Evolutionary conservation across 2,329 filamentous ascomycete species (phyloP).

Genomic region (Cladosporium colombiae): DNA sequence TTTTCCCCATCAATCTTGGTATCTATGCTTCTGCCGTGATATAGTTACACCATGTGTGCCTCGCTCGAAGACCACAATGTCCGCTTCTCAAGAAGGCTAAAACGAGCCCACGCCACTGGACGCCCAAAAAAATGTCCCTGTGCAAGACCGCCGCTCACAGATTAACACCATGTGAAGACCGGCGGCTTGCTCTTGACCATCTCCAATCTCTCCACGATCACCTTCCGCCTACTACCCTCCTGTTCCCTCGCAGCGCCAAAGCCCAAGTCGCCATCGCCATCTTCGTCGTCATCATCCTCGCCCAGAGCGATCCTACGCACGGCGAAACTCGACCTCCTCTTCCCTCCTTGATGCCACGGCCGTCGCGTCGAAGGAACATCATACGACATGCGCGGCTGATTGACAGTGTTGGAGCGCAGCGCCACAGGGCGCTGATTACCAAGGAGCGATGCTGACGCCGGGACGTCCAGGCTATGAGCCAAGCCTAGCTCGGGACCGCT

Average conservation of each 20-base stretch:
- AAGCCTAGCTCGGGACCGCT: not conserved
- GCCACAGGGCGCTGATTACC: not conserved
- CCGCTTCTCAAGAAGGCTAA: not conserved
- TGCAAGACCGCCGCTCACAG: not conserved
- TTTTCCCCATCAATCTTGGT: not conserved
- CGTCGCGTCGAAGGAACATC: constrained; percentile 2
- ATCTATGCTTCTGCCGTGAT: constrained; percentile 14
- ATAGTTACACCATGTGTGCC: not conserved
- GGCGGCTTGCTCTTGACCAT: constrained; percentile 94
- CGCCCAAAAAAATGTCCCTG: not conserved
- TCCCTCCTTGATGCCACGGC: constrained; percentile 3
- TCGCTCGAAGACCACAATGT: not conserved
- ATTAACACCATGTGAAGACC: constrained; percentile 93
- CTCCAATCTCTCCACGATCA: constrained; percentile 95
- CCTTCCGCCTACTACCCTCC: constrained; percentile 86
- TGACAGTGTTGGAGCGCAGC: constrained; percentile 6
- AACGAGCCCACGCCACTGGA: not conserved
- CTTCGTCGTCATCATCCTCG: constrained; percentile 66
- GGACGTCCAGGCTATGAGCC: constrained; percentile 25
- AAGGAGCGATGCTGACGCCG: constrained; percentile 1
- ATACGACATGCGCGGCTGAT: constrained; percentile 16
- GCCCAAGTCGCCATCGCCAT: constrained; percentile 87
- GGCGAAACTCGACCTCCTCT: constrained; percentile 14
- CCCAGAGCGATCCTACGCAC: constrained; percentile 17
- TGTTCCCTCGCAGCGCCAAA: constrained; percentile 93